Evolutionary conservation across 352 stramenopile genomes (phyloP), one percentile per base, ranked within the genome.

Genomic region (Discostella stelligera): DNA sequence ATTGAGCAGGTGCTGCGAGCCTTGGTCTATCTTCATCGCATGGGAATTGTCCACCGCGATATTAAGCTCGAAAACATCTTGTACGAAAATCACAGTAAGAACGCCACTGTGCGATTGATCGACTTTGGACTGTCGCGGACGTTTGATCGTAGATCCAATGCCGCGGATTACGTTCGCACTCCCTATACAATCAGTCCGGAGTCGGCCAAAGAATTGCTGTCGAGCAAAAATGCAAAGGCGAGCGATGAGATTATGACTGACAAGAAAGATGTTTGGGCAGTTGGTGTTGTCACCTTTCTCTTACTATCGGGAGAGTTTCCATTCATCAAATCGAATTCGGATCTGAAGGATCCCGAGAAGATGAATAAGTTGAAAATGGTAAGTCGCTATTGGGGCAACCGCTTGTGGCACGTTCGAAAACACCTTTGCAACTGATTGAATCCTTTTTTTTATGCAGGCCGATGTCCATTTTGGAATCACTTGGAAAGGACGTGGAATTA

Each of bases 261-360:
- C 46, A 85, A 88, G 48, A 85, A 61, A 25, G 85, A 91, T 75
- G 73, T 91, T 50, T 91, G 83, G 83, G 75, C 69, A 65, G 37
- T 89, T 13, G 85, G 85, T 49, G 49, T 87, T 10, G 76, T 88
- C 67, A 30, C 77, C 25, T 89, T 75, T 54, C 69, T 87, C 44
- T 46, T 91, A 11, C 64, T 91, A 13, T 78, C 74, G 4, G 76
- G 74, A 27, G 74, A 85, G 10, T 85, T 89, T 52, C 85, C 85
- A 46, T 91, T 91, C 30, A 65, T 87, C 18, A 84, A 83, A 56
- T 74, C 52, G 23, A 50, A 62, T 55, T 32, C 25, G 21, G 76
- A 87, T 66, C 55, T 87, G 50, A 77, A 74, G 41, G 69, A 87
- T 64, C 46, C 76, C 20, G 37, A 66, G 30, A 76, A 73, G 46